Evolutionary conservation across 73 alveolate species (phyloP).

Genomic region (Paramecium biaurelia): DNA sequence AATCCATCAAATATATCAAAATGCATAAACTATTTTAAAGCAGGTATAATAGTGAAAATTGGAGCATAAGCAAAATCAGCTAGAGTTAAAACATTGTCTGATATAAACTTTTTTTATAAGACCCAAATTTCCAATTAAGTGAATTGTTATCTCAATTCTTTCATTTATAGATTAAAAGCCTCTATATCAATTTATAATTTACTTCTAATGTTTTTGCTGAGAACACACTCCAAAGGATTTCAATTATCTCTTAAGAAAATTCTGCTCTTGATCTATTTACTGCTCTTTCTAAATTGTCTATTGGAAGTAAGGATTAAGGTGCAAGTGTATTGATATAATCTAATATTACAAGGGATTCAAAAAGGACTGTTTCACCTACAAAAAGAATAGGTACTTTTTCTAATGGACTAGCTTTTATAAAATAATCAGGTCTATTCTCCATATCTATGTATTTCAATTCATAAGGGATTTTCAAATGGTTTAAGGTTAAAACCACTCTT

Average conservation of each 20-base stretch:
- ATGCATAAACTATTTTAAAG: not conserved
- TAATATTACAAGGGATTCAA: not conserved
- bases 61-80: constrained; percentile 36
- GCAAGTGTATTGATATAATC: not conserved
- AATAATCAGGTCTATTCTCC: constrained; percentile 34
- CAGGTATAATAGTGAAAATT: not conserved
- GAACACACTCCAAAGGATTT: not conserved
- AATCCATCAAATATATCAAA: not conserved
- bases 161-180: not conserved
- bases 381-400: constrained; percentile 30
- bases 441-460: constrained; percentile 17
- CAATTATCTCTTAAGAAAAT: not conserved
- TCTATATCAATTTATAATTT: not conserved
- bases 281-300: not conserved
- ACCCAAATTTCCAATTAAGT: not conserved
- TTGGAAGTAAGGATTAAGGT: not conserved
- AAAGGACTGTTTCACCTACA: not conserved
- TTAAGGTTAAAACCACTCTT: not conserved
- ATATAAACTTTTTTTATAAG: not conserved
- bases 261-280: not conserved
- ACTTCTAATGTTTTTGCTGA: not conserved
- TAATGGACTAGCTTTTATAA: constrained; percentile 14
- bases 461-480: not conserved
- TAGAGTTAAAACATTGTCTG: not conserved
- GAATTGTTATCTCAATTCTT: not conserved